These are phyloP conservation scores for Phenoliferia sp. DNA, from an alignment of 1,284 basidiomycete genomes.

Conservation along the genomic window DNA sequence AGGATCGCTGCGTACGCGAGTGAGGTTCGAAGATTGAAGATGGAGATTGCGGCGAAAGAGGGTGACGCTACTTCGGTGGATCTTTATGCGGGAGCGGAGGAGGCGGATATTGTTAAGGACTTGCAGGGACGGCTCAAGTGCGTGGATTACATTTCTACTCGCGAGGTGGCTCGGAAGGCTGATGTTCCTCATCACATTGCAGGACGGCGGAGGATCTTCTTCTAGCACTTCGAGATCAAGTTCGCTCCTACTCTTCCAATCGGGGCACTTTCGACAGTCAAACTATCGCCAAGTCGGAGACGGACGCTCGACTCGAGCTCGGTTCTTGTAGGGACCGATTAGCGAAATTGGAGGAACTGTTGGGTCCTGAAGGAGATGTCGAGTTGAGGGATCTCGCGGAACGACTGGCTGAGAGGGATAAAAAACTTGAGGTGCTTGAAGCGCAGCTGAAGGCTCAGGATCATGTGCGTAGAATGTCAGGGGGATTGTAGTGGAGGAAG, in stretches of 20 bases:
- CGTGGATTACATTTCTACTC: constrained; percentile 40
- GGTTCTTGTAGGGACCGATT: constrained; percentile 48
- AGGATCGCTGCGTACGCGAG: constrained; percentile 68
- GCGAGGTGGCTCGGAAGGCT: constrained; percentile 12
- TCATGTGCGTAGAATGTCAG: constrained; percentile 38
- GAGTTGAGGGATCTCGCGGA: constrained; percentile 54
- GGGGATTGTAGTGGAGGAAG: background rate
- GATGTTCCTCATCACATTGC: constrained; percentile 16
- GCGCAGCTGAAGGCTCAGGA: constrained; percentile 47
- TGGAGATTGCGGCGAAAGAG: constrained; percentile 66
- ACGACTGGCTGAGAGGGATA: constrained; percentile 60
- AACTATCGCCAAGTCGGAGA: constrained; percentile 46
- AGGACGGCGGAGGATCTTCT: constrained; percentile 52
- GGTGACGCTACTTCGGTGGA: constrained; percentile 67
- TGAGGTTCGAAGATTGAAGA: constrained; percentile 70
- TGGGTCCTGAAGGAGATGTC: constrained; percentile 54
- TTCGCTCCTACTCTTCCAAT: constrained; percentile 18
- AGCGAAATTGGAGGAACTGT: constrained; percentile 57
- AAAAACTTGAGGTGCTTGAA: constrained; percentile 56
- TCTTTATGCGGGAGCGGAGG: constrained; percentile 51
- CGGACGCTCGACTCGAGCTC: constrained; percentile 54
- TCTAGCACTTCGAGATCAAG: constrained; percentile 29
- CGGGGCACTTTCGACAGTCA: constrained; percentile 7
- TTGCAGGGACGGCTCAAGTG: constrained; percentile 59
- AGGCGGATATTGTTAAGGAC: constrained; percentile 58